Evolutionary conservation across 2,329 filamentous ascomycete species (phyloP).

Genomic region (Sporothrix schenckii): DNA sequence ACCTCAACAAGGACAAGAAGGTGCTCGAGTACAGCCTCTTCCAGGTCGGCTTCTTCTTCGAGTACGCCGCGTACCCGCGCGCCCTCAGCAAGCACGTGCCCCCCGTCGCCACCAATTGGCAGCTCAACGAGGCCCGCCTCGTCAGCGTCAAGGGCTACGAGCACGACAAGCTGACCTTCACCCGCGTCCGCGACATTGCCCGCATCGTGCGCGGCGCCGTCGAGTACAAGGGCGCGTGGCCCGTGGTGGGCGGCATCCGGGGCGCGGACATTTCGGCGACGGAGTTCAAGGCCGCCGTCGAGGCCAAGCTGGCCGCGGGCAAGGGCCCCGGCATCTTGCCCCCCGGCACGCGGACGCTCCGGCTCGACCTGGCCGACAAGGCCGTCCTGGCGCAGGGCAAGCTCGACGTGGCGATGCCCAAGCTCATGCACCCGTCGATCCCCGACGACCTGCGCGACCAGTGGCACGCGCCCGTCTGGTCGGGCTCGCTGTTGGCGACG

Average conservation of each 20-base stretch:
- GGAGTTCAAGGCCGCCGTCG: constrained; percentile 47
- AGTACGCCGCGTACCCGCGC: constrained; percentile 58
- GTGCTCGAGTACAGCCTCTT: constrained; percentile 51
- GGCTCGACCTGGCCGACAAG: constrained; percentile 50
- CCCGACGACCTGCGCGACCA: constrained; percentile 42
- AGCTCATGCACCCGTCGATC: constrained; percentile 42
- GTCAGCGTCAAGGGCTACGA: constrained; percentile 8
- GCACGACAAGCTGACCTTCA: not conserved
- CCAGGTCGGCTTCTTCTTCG: constrained; percentile 34
- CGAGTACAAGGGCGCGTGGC: constrained; percentile 51
- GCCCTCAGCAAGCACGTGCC: constrained; percentile 51
- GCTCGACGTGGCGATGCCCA: constrained; percentile 49
- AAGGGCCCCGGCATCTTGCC: constrained; percentile 12
- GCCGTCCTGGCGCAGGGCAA: constrained; percentile 53
- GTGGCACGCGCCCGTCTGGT: constrained; percentile 46
- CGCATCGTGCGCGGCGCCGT: constrained; percentile 43
- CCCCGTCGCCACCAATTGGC: constrained; percentile 33
- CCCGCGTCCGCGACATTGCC: constrained; percentile 10
- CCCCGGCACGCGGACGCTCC: not conserved
- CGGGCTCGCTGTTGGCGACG: constrained; percentile 49
- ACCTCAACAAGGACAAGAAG: constrained; percentile 56
- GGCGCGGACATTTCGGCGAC: constrained; percentile 45
- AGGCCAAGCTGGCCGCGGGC: not conserved
- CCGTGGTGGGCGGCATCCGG: constrained; percentile 47
- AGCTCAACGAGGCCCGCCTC: constrained; percentile 12